Evolutionary conservation across 805 yeast species (phyloP), one percentile per base, ranked within the genome.

Genomic region (Candida maltosa): DNA sequence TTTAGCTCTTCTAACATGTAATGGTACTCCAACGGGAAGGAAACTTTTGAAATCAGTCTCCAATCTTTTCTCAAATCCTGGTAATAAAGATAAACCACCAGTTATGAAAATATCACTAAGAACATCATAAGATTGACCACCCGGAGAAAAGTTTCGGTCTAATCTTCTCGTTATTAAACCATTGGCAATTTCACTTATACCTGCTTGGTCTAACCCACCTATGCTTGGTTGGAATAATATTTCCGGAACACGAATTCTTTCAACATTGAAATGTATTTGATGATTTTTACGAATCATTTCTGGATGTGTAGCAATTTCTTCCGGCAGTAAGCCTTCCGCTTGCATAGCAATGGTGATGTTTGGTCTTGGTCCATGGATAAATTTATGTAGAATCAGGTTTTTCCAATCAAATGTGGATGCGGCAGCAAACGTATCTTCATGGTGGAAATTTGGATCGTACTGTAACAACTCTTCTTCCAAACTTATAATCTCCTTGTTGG

Each of bases 121-220:
- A 22, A 73, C 60, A 18, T 70, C 63, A 16, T 70, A 59, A 26
- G 73, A 66, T 41, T 81, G 81, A 5, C 80, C 84, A 4, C 65
- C 64, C 1, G 73, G 62, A 28, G 62, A 65, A 23, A 79, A 79
- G 38, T 70, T 73, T 1, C 77, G 73, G 19, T 76, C 77, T 16
- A 80, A 65, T 48, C 88, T 71, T 31, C 78, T 73, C 26, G 75
- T 51, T 5, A 89, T 51, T 6, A 87, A 69, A 39, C 80, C 83
- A 44, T 80, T 83, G 37, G 80, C 70, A 26, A 88, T 61, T 58
- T 93, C 97, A 16, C 75, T 54, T n/a, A 93, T 70, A 18, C 97
- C 97, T 0, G 97, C 95, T 61, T 89, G 97, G 58, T 93, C 98
- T 16, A 88, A 68, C 16, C 98, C 98, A 0, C 94, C 95, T 42